Conservation (phyloP, 345 rosid genomes). For the Aethionema arabicum region DNA sequence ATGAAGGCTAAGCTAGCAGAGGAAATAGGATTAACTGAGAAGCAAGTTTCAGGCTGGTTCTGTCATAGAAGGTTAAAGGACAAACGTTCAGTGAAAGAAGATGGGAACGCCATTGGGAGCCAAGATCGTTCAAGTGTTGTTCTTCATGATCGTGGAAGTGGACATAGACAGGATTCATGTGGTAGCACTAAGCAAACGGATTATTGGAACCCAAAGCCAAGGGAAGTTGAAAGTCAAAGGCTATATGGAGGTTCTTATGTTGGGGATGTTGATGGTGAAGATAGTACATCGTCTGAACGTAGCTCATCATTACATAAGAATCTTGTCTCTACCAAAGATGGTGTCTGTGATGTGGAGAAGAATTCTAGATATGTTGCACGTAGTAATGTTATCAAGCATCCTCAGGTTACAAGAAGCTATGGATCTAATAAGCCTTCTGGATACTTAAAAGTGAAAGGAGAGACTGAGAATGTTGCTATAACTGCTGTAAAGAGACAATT, state of each 20-base stretch:
- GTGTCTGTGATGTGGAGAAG: slow-evolving; percentile 39
- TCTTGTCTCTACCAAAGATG: slow-evolving; percentile 42
- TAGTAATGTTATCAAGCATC: slow-evolving; percentile 39
- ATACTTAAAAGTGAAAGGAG: slow-evolving; percentile 78
- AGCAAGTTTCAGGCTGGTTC: slow-evolving; percentile 97
- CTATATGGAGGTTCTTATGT: slow-evolving; percentile 43
- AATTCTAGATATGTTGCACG: slow-evolving; percentile 37
- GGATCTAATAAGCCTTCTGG: slow-evolving; percentile 68
- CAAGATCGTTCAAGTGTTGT: slow-evolving; percentile 82
- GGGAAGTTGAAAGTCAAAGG: slow-evolving; percentile 86
- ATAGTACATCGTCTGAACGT: slow-evolving; percentile 75
- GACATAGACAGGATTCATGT: slow-evolving; percentile 84
- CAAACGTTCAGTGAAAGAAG: slow-evolving; percentile 60
- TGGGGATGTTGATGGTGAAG: slow-evolving; percentile 48
- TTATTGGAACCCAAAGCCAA: slow-evolving; percentile 52
- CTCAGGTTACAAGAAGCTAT: slow-evolving; percentile 42
- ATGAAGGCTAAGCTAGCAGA: slow-evolving; percentile 69
- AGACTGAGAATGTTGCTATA: slow-evolving; percentile 67
- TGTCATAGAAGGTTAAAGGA: slow-evolving; percentile 96
- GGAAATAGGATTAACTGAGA: slow-evolving; percentile 76
- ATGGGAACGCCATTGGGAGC: slow-evolving; percentile 54
- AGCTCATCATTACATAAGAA: slow-evolving; percentile 62
- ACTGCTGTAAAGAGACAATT: slow-evolving; percentile 80
- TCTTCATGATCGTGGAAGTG: slow-evolving; percentile 84
- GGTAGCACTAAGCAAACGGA: slow-evolving; percentile 92